Evolutionary conservation across 192 early-diverging fungal genomes (phyloP), one percentile per base, ranked within the genome.

Genomic region (Globomyces pollinis-pini): DNA sequence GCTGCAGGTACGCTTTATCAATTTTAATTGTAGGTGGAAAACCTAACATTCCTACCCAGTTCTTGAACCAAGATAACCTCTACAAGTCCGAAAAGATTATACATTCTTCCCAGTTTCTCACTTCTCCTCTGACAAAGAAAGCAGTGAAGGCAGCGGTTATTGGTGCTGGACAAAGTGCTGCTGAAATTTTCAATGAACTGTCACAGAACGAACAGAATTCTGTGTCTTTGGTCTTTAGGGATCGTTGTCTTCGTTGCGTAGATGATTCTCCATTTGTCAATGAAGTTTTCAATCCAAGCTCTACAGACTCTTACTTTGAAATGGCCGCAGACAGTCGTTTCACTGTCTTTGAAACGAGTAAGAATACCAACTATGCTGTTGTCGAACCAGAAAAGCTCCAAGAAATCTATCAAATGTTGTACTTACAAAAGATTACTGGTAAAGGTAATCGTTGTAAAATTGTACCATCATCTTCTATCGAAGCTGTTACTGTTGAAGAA

Each of bases 191-290:
- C 21, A 12, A 23, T 31, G 49, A 50, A 12, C 49, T 50, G 12
- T 50, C 49, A 28, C 49, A 31, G 11, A 13, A 16, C 57, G 49
- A 1, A 42, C 39, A 9, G 49, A 54, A 16, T 15, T 6, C n/a
- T 7, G 51, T 67, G 23, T 34, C 13, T 21, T 62, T 67, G 18
- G 44, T 67, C 33, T 66, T 67, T 24, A 50, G 62, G 26, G 33
- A 57, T 29, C 34, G 39, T 12, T 38, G 57, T n/a, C 36, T 67
- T 9, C 47, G 62, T 3, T 62, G 61, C 1, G 66, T 58, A 31
- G 65, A 67, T 34, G 65, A 30, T 31, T 45, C 38, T 8, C 50
- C 62, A 15, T 67, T 67, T 59, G 65, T 67, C 52, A 67, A 67
- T 62, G 62, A 64, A 23, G 42, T 67, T 7, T 67, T 67, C 63